phyloP scores from a whole-genome alignment of 495 filamentous ascomycete species.

The Neurospora sp. region DNA sequence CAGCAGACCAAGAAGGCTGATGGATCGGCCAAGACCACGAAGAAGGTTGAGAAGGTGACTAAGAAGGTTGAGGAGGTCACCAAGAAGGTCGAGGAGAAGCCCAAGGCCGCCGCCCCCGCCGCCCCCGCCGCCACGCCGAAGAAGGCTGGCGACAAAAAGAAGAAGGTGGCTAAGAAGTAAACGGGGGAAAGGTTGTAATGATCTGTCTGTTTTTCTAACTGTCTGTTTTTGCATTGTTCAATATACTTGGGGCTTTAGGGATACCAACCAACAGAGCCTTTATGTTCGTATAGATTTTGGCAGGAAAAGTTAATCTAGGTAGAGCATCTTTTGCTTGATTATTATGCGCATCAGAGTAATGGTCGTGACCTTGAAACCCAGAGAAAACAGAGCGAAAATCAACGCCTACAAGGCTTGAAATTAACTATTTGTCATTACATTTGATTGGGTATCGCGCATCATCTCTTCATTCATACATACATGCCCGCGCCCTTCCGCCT shows the following conservation, averaged over 20 bases:
- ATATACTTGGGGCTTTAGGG: background rate
- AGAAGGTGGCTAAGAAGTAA: conserved; percentile 3
- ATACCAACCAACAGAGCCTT: background rate
- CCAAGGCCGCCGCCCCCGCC: background rate
- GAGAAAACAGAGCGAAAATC: background rate
- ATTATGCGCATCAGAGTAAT: background rate
- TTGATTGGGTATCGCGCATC: background rate
- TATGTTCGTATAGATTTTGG: background rate
- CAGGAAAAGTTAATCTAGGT: background rate
- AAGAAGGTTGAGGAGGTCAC: conserved; percentile 1
- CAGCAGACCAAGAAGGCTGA: background rate
- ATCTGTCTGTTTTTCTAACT: background rate
- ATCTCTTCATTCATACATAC: background rate
- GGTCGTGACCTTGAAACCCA: background rate
- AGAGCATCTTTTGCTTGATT: background rate
- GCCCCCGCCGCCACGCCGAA: conserved; percentile 6
- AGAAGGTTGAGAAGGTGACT: background rate
- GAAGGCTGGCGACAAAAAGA: conserved; percentile 5
- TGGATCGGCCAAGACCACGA: background rate
- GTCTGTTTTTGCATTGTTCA: background rate
- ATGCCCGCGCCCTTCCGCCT: background rate
- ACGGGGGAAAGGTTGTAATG: background rate
- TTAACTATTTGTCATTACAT: background rate
- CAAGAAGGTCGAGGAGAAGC: conserved; percentile 4
- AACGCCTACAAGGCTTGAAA: background rate